Conservation (phyloP, 2,329 filamentous ascomycete genomes). For the Pseudogymnoascus sp. region DNA sequence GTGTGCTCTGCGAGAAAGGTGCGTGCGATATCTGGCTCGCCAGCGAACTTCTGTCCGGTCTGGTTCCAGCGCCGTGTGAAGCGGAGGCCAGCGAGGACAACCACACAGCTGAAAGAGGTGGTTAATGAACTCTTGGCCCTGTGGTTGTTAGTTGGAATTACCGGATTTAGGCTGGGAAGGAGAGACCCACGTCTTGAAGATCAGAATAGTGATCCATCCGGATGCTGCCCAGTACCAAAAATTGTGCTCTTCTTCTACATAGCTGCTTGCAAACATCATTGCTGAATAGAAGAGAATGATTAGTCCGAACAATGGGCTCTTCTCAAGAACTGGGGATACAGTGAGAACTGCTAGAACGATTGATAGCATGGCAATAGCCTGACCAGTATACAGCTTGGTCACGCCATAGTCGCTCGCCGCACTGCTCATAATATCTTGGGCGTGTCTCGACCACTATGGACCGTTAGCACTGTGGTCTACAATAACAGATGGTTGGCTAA, state of each 20-base stretch:
- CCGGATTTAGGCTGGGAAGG: neutral
- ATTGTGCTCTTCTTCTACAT: conserved; percentile 95
- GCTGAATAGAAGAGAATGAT: conserved; percentile 57
- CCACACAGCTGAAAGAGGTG: conserved; percentile 26
- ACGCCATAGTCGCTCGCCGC: conserved; percentile 91
- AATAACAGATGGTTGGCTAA: conserved; percentile 19
- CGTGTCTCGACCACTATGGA: conserved; percentile 34
- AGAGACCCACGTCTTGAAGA: conserved; percentile 33
- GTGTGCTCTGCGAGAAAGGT: conserved; percentile 56
- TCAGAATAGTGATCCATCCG: conserved; percentile 54
- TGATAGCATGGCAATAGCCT: conserved; percentile 31
- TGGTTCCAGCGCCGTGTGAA: conserved; percentile 82
- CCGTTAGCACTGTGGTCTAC: conserved; percentile 16
- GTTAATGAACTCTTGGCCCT: conserved; percentile 17
- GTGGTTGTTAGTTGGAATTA: conserved; percentile 20
- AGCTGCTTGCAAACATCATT: conserved; percentile 98
- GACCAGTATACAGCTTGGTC: conserved; percentile 44
- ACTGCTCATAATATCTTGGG: conserved; percentile 70
- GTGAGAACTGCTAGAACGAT: conserved; percentile 28
- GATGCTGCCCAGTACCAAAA: conserved; percentile 93
- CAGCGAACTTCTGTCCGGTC: conserved; percentile 91
- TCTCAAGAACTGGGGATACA: conserved; percentile 28
- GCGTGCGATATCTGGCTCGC: conserved; percentile 79
- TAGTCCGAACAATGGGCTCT: conserved; percentile 32
- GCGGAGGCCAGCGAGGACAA: conserved; percentile 54